Evolutionary conservation across 495 filamentous ascomycete genomes (phyloP).

Genomic region (Talaromyces ruber): DNA sequence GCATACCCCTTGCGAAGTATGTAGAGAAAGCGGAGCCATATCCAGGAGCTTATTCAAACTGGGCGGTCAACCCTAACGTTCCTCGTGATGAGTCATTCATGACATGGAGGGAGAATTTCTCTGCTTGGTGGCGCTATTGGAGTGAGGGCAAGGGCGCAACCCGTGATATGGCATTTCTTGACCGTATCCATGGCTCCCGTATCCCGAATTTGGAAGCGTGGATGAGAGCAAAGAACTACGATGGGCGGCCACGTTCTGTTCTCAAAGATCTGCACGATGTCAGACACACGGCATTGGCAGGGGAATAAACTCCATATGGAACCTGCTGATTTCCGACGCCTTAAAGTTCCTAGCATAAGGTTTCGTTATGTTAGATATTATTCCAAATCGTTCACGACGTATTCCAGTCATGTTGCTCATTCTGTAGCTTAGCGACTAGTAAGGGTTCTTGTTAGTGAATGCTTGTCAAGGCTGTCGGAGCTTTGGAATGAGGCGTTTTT

Average conservation of each 20-base stretch:
- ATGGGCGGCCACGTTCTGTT: constrained; percentile 1
- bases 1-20: constrained; percentile 35
- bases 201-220: constrained; percentile 26
- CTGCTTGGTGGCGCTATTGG: constrained; percentile 43
- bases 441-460: background rate
- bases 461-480: background rate
- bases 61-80: constrained; percentile 30
- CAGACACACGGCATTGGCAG: background rate
- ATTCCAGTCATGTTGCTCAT: background rate
- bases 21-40: constrained; percentile 14
- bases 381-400: background rate
- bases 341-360: background rate
- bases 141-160: constrained; percentile 24
- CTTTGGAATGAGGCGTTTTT: background rate
- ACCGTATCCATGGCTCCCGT: constrained; percentile 42
- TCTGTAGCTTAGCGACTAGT: background rate
- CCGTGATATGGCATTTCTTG: constrained; percentile 42
- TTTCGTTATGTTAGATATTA: background rate
- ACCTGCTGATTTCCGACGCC: background rate
- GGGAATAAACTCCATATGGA: background rate
- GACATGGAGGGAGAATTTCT: constrained; percentile 43
- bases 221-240: constrained; percentile 11
- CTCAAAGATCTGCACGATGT: background rate
- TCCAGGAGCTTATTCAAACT: constrained; percentile 2
- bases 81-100: constrained; percentile 31